phyloP scores from a whole-genome alignment of 345 rosid genomes.

The Erodium maritimum region DNA sequence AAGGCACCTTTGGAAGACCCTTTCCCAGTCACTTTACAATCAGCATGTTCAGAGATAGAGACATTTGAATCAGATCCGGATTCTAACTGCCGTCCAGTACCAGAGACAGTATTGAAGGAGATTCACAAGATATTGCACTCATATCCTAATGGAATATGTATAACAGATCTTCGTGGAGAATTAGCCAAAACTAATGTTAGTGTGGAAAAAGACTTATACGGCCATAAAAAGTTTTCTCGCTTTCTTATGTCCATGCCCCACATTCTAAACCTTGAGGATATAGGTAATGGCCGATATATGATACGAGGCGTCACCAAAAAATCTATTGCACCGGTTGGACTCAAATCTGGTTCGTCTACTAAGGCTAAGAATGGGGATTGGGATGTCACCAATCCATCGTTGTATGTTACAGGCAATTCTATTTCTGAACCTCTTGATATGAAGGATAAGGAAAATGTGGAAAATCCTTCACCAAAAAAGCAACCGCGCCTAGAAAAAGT shows the following conservation, averaged over 20 bases:
- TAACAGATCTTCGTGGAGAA: conserved; percentile 35
- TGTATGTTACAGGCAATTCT: too few relatives aligned
- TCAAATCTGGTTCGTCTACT: conserved; percentile 4
- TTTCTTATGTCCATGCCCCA: conserved; percentile 52
- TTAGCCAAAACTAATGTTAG: conserved; percentile 19
- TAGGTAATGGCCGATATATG: conserved; percentile 23
- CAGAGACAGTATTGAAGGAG: conserved; percentile 34
- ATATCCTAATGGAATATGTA: conserved; percentile 37
- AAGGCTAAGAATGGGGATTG: background rate
- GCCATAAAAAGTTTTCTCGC: conserved; percentile 36
- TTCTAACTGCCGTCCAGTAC: conserved; percentile 21
- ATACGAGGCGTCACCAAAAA: conserved; percentile 17
- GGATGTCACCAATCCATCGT: too few relatives aligned
- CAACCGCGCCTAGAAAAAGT: background rate
- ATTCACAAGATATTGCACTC: conserved; percentile 30
- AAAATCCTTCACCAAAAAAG: conserved; percentile 1
- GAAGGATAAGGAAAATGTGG: conserved; percentile 11
- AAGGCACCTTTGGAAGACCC: conserved; percentile 59
- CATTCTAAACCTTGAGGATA: conserved; percentile 26
- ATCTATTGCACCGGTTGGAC: conserved; percentile 21
- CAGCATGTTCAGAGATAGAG: conserved; percentile 16
- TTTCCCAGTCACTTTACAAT: conserved; percentile 25
- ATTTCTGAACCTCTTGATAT: conserved; percentile 6
- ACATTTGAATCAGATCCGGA: conserved; percentile 12
- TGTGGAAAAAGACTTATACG: conserved; percentile 41